Evolutionary conservation across 2,329 filamentous ascomycete genomes (phyloP), one percentile per base, ranked within the genome.

Genomic region (Nigrograna mackinnonii): DNA sequence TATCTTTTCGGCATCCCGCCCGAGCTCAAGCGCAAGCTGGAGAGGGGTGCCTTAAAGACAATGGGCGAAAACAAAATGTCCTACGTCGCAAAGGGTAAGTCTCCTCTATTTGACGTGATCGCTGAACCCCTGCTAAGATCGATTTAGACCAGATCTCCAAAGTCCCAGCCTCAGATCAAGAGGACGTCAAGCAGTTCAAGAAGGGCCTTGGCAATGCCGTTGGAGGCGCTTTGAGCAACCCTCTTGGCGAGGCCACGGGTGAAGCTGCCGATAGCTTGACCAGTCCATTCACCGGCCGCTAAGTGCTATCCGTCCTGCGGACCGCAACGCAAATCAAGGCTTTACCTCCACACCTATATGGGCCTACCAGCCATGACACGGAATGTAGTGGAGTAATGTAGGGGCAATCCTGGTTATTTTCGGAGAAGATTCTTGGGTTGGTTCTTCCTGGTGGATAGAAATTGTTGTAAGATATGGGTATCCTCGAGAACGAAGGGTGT

Each of bases 41-140:
- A 78, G 50, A 62, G 69, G 21, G 62, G 70, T 41, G 75, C 73
- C 4, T 62, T 78, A 28, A 62, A 75, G 50, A 75, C 73, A n/a
- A 77, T 78, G 73, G 75, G 75, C 45, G 74, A 78, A 55, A 78
- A 78, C 63, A 77, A 77, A 54, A 64, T 68, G 49, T 70, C 66
- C 13, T 71, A 70, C 48, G 46, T 70, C 30, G 55, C 65, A 46
- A 70, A 70, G 51, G 67, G 68, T 67, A 42, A 30, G 48, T 47
- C 12, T 4, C 14, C 6, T 22, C 39, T 11, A 22, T 12, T 3
- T 6, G 6, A 12, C 18, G 33, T 14, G 14, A 12, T 17, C n/a
- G 12, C 13, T 14, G 20, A 6, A 3, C 7, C 17, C 6, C 13
- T 19, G 34, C 47, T 55, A n/a, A 59, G 49, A 39, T 24, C 6